phyloP scores from a whole-genome alignment of 495 filamentous ascomycete genomes.

The Neurospora sp. region DNA sequence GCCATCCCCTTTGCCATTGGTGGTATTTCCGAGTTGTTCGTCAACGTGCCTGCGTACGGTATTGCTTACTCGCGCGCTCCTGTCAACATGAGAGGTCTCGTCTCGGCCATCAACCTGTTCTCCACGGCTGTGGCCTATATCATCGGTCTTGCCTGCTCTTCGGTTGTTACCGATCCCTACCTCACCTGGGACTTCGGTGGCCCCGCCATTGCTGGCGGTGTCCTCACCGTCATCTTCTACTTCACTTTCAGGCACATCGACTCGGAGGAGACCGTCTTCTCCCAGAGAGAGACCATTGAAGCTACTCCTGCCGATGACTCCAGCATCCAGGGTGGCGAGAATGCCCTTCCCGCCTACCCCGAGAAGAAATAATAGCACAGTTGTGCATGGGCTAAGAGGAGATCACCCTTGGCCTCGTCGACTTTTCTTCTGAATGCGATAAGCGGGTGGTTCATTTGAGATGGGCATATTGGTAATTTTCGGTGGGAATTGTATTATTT shows the following conservation, averaged over 20 bases:
- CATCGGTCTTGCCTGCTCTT: constrained; percentile 48
- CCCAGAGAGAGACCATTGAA: neutral
- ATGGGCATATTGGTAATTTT: neutral
- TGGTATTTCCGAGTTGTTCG: constrained; percentile 60
- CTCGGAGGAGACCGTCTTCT: constrained; percentile 31
- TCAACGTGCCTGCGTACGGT: constrained; percentile 60
- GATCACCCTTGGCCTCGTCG: neutral
- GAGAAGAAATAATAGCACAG: neutral
- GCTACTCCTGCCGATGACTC: neutral
- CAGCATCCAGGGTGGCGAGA: neutral
- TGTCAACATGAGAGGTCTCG: constrained; percentile 55
- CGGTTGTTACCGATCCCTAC: constrained; percentile 51
- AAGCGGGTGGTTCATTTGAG: neutral
- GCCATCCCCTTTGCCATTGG: constrained; percentile 40
- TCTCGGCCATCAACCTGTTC: constrained; percentile 55
- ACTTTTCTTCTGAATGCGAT: neutral
- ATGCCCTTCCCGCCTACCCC: neutral
- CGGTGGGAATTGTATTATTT: neutral
- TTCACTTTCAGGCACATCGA: constrained; percentile 42
- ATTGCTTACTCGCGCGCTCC: constrained; percentile 65
- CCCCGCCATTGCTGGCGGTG: constrained; percentile 35
- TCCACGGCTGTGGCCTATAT: constrained; percentile 49
- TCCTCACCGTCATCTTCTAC: constrained; percentile 37
- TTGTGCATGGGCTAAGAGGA: neutral
- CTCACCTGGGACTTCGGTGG: constrained; percentile 46